These are phyloP conservation scores for Cryptococcus sp. DNA, from an alignment of 1,284 basidiomycete species.

Conservation along the genomic window DNA sequence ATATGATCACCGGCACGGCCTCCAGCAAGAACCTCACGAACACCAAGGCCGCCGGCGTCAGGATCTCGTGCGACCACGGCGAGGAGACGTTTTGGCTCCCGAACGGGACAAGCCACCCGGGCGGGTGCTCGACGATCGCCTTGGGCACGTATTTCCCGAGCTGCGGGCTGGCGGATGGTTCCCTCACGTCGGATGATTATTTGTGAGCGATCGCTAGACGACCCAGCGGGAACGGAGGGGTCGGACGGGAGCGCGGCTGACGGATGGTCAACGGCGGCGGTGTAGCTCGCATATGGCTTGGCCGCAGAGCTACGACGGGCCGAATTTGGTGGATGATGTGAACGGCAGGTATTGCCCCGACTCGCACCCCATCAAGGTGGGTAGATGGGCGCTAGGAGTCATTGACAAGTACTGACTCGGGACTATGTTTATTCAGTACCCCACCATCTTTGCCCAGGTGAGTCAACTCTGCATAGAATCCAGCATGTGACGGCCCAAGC, in stretches of 20 bases:
- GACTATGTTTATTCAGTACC: slow-evolving; percentile 25
- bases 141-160: slow-evolving; percentile 38
- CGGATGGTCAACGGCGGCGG: slow-evolving; percentile 3
- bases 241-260: not conserved
- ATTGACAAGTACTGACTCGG: not conserved
- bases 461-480: not conserved
- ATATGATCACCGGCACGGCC: slow-evolving; percentile 41
- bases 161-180: slow-evolving; percentile 35
- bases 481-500: not conserved
- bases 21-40: slow-evolving; percentile 21
- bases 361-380: slow-evolving; percentile 27
- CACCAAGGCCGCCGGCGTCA: slow-evolving; percentile 20
- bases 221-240: too few species aligned
- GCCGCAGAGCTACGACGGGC: slow-evolving; percentile 26
- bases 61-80: slow-evolving; percentile 33
- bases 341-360: slow-evolving; percentile 31
- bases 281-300: slow-evolving; percentile 43
- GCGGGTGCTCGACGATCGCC: slow-evolving; percentile 24
- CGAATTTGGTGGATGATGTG: slow-evolving; percentile 15
- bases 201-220: slow-evolving; percentile 39
- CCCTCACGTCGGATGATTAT: slow-evolving; percentile 36
- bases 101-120: slow-evolving; percentile 31
- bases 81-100: slow-evolving; percentile 27
- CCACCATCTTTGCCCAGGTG: slow-evolving; percentile 38
- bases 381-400: not conserved